phyloP scores from a whole-genome alignment of 805 yeast genomes.

The Lipomyces yamanashiensis region DNA sequence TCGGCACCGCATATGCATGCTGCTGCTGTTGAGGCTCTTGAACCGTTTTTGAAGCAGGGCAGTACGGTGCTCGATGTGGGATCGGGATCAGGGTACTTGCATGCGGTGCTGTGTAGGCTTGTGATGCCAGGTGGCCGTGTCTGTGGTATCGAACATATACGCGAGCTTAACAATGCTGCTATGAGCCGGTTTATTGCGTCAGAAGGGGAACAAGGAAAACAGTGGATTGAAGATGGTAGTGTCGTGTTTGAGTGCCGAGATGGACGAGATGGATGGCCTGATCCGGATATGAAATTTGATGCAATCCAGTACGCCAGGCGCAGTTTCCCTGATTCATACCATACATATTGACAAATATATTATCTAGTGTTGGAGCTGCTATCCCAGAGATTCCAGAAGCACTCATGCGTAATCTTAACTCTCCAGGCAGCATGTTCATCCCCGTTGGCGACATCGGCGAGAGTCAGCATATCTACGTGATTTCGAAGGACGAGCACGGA shows the following conservation, averaged over 20 bases:
- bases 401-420: conserved; percentile 23
- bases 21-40: conserved; percentile 26
- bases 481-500: conserved; percentile 20
- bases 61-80: conserved; percentile 35
- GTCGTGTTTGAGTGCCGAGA: conserved; percentile 29
- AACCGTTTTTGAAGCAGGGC: conserved; percentile 29
- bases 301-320: conserved; percentile 33
- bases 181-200: conserved; percentile 13
- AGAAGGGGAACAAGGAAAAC: conserved; percentile 14
- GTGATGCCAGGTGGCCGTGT: conserved; percentile 33
- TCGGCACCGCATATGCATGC: conserved; percentile 41
- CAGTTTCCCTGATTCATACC: background rate
- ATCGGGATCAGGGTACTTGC: conserved; percentile 36
- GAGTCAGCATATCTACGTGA: conserved; percentile 30
- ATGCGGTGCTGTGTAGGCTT: conserved; percentile 30
- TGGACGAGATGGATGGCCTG: conserved; percentile 33
- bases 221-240: conserved; percentile 14
- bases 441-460: conserved; percentile 28
- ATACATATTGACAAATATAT: too few species aligned
- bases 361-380: conserved; percentile 30
- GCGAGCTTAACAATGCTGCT: conserved; percentile 21
- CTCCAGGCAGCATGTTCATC: conserved; percentile 35
- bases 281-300: conserved; percentile 27
- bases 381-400: conserved; percentile 27
- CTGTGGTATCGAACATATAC: conserved; percentile 34